Percentiles rank a stretch among this genome's conserved stretches.
These are phyloP conservation scores for Ceratocystis harringtonii DNA, from an alignment of 2,329 filamentous ascomycete species.

Conservation along the genomic window DNA sequence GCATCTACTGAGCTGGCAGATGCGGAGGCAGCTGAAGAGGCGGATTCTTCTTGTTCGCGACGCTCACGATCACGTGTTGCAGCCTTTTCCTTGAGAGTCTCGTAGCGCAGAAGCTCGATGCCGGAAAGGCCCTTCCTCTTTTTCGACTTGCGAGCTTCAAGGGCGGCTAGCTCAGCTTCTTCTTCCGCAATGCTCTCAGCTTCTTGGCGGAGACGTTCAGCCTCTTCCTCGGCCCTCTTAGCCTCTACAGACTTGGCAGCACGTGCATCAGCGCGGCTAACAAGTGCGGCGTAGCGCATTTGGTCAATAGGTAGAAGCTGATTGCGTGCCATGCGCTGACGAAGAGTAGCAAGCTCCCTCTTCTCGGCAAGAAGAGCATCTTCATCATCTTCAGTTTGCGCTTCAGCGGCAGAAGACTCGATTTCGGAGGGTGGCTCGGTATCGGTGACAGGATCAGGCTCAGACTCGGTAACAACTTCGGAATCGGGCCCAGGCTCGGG, in stretches of 20 bases:
- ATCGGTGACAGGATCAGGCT: conserved; percentile 15
- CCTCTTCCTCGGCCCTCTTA: conserved; percentile 7
- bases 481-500: conserved; percentile 12
- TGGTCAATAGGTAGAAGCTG: conserved; percentile 8
- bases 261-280: conserved; percentile 8
- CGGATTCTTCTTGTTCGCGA: conserved; percentile 11
- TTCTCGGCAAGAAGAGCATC: conserved; percentile 8
- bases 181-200: conserved; percentile 8
- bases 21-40: conserved; percentile 12
- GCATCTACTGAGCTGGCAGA: conserved; percentile 9
- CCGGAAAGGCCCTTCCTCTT: conserved; percentile 4
- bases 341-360: conserved; percentile 9
- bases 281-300: conserved; percentile 10
- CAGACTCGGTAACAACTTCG: conserved; percentile 14
- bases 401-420: conserved; percentile 15
- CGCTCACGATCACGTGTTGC: conserved; percentile 9
- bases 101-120: conserved; percentile 7
- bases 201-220: conserved; percentile 6
- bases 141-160: conserved; percentile 10
- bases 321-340: conserved; percentile 9
- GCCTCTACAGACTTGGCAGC: conserved; percentile 1
- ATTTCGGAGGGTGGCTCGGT: conserved; percentile 16
- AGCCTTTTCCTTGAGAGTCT: conserved; percentile 8
- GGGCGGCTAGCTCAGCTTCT: conserved; percentile 5
- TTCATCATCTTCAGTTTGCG: conserved; percentile 16